These are phyloP conservation scores for Zygoascus tannicola DNA, from an alignment of 805 yeast species.

Conservation along the genomic window DNA sequence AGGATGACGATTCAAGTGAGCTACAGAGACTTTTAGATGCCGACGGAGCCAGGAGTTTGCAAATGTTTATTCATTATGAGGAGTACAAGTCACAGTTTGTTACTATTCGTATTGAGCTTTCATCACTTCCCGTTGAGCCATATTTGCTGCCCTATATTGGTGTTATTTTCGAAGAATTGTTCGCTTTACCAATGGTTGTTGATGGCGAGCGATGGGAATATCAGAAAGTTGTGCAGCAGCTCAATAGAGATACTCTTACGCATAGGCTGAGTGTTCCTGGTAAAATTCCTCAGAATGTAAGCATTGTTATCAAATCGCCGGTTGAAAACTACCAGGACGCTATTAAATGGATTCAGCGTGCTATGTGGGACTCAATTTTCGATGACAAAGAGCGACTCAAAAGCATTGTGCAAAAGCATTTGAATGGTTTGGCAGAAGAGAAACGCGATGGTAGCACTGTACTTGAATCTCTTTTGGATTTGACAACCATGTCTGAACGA, in stretches of 20 bases:
- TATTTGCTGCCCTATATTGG: conserved; percentile 55
- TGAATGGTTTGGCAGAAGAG: conserved; percentile 51
- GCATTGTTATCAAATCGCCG: conserved; percentile 53
- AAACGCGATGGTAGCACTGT: conserved; percentile 57
- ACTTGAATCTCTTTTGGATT: conserved; percentile 53
- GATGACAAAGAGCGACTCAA: conserved; percentile 69
- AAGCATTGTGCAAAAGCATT: conserved; percentile 51
- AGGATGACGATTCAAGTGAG: not conserved
- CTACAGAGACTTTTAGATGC: conserved; percentile 5
- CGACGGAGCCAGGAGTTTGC: conserved; percentile 22
- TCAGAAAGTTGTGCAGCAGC: conserved; percentile 64
- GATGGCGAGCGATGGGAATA: conserved; percentile 53
- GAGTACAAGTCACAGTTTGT: conserved; percentile 72
- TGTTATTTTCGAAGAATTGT: conserved; percentile 52
- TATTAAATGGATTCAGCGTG: conserved; percentile 64
- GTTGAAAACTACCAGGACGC: conserved; percentile 54
- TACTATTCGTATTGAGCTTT: conserved; percentile 52
- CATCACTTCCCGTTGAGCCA: conserved; percentile 44
- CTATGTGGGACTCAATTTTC: conserved; percentile 57
- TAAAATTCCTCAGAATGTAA: conserved; percentile 56
- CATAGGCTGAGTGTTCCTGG: conserved; percentile 50
- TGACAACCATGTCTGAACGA: conserved; percentile 44
- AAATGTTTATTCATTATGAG: conserved; percentile 70
- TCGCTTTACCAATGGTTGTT: conserved; percentile 59
- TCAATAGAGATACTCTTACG: conserved; percentile 62